Base-by-base conservation (phyloP, 2,329 filamentous ascomycete species). In the Monilinia polystroma region DNA sequence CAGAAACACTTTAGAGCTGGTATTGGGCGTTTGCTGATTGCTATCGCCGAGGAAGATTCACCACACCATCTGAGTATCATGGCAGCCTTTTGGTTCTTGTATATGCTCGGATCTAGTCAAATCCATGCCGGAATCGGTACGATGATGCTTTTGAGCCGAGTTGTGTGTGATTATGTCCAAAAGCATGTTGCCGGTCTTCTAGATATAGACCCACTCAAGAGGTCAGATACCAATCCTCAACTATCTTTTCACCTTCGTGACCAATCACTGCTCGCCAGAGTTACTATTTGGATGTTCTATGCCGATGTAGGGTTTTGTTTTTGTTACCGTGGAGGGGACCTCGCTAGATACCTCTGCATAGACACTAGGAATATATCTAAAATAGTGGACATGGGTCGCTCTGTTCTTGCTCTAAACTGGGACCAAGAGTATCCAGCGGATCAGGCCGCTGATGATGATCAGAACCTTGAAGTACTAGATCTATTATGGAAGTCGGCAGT, bases 51-150 rank as follows among this genome's bases (percentile, higher is more conserved):
- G 18, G 26, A 65, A 35, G 26, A 41, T 18, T 32, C 54, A 2
- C 53, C 53, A 18, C 53, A 52, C 23, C 45, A 65, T 43, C 20
- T 65, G 5, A 53, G 63, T 32, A 32, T 65, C 1, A 59, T 53
- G 53, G 43, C 41, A 7, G 63, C 53, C n/a, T 65, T 65, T 32
- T 65, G 63, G 63, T 65, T 59, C 10, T 12, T 65, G 6, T 59
- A 65, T 32, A 65, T 65, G 63, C 32, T 66, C 11, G 45, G 47
- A 38, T 66, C 63, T 4, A 59, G 55, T 59, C 26, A 35, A 12
- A 41, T 65, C 0, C 63, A 58, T 41, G 53, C 53, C 14, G 53
- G 53, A 23, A 51, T 65, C 8, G 53, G 53, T n/a, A 65, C 53
- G 2, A 64, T 45, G 62, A 58, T 65, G 41, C 43, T 57, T 14